Conservation (phyloP, 2,329 filamentous ascomycete genomes). For the Chaetomium sp. region DNA sequence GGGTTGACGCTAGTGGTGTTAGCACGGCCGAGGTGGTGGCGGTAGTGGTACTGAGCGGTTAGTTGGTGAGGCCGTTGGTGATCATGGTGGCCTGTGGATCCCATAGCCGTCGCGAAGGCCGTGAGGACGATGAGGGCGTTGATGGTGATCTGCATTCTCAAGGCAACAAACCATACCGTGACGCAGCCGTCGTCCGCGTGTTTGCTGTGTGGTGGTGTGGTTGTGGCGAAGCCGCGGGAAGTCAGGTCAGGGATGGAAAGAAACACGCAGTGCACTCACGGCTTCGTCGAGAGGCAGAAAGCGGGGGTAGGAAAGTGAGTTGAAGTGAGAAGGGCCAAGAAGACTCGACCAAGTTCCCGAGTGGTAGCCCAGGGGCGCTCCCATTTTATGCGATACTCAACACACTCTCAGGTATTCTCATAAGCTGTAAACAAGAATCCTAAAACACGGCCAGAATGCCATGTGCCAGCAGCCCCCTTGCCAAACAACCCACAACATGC, state of each 20-base stretch:
- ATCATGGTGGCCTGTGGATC: background rate
- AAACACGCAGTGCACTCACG: background rate
- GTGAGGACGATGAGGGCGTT: conserved; percentile 1
- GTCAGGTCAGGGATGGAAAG: background rate
- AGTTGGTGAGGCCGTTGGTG: background rate
- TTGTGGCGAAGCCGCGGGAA: background rate
- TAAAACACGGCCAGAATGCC: background rate
- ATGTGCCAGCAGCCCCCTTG: background rate
- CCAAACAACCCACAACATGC: background rate
- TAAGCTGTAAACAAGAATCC: background rate
- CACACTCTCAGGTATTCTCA: background rate
- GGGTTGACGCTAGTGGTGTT: background rate
- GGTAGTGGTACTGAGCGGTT: background rate
- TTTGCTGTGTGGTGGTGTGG: background rate
- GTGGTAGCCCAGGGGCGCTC: background rate
- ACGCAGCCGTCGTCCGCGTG: background rate
- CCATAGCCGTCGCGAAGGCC: background rate
- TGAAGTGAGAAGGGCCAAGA: background rate
- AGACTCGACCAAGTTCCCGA: background rate
- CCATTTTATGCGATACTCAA: conserved; percentile 7
- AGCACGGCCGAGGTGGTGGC: background rate
- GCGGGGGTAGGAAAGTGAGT: background rate
- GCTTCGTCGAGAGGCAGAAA: background rate
- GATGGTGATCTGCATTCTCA: conserved; percentile 3
- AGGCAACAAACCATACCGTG: background rate